Conservation (phyloP, 208 protist species). For the Trypanosoma cruzi region DNA sequence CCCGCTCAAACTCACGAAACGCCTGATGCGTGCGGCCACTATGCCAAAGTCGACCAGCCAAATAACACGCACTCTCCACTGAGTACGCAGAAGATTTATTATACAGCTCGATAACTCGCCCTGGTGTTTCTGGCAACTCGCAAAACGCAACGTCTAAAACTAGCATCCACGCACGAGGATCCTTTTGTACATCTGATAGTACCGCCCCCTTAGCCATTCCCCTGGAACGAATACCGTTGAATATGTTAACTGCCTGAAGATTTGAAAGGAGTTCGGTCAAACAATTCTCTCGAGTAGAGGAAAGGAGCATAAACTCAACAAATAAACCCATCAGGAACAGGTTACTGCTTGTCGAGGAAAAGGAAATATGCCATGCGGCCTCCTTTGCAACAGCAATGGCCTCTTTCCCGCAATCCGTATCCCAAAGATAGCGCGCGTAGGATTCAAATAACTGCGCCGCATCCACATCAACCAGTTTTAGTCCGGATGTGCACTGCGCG, state of each 20-base stretch:
- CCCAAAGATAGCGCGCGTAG: constrained; percentile 45
- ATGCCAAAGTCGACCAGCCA: constrained; percentile 41
- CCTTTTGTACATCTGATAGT: constrained; percentile 28
- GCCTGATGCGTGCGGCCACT: constrained; percentile 26
- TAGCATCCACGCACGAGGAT: constrained; percentile 44
- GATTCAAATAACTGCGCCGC: constrained; percentile 67
- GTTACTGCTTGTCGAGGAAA: constrained; percentile 57
- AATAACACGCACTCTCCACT: constrained; percentile 58
- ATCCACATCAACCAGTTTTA: constrained; percentile 45
- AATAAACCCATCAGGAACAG: constrained; percentile 60
- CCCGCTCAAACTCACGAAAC: constrained; percentile 50
- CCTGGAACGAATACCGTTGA: constrained; percentile 15
- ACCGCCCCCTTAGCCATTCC: constrained; percentile 24
- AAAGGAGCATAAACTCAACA: constrained; percentile 52
- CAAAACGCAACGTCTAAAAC: constrained; percentile 37
- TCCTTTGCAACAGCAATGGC: constrained; percentile 51
- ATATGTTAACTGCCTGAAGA: constrained; percentile 3
- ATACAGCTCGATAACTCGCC: constrained; percentile 32
- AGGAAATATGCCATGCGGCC: constrained; percentile 63
- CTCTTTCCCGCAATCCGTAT: constrained; percentile 27
- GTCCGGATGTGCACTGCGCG: constrained; percentile 56
- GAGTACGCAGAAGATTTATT: constrained; percentile 40
- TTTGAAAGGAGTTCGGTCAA: constrained; percentile 22
- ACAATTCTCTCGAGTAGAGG: not conserved
- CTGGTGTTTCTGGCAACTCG: constrained; percentile 17